Evolutionary conservation across 352 stramenopile genomes (phyloP).

Genomic region (Phytophthora citricola): DNA sequence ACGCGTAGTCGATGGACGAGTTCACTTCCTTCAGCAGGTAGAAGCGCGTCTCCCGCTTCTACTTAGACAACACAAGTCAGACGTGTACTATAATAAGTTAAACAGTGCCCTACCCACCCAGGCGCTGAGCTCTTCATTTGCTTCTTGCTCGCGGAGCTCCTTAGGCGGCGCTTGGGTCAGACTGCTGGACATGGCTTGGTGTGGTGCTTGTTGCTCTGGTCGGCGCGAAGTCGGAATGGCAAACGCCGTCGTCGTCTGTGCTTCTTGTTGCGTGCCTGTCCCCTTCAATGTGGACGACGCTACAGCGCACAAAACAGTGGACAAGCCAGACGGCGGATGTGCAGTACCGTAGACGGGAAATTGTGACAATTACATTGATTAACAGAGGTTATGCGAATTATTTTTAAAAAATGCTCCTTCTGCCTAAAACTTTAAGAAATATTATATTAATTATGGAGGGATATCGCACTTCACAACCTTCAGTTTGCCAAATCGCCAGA

Average conservation of each 20-base stretch:
- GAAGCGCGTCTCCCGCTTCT: slow-evolving; percentile 68
- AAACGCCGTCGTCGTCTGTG: slow-evolving; percentile 3
- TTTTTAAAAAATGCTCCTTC: too few relatives aligned
- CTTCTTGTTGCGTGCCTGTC: slow-evolving; percentile 9
- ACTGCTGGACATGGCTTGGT: slow-evolving; percentile 32
- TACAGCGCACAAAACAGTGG: slow-evolving; percentile 3
- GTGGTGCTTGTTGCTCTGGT: slow-evolving; percentile 5
- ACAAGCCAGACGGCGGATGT: slow-evolving; percentile 1
- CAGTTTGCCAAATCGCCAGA: neutral
- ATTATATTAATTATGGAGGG: too few relatives aligned
- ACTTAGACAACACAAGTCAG: slow-evolving; percentile 1
- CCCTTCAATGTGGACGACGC: slow-evolving; percentile 5
- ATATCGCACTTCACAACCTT: too few relatives aligned
- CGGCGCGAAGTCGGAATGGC: slow-evolving; percentile 19
- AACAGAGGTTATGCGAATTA: too few relatives aligned
- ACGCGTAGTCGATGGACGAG: slow-evolving; percentile 52
- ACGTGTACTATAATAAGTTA: slow-evolving; percentile 11
- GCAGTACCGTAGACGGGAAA: neutral
- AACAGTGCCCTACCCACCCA: slow-evolving; percentile 42
- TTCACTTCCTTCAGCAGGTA: slow-evolving; percentile 71
- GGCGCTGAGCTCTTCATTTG: slow-evolving; percentile 47
- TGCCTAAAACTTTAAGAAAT: too few relatives aligned
- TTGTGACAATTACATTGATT: too few relatives aligned
- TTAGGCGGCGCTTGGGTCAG: slow-evolving; percentile 16
- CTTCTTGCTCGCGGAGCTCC: slow-evolving; percentile 25